Base-by-base conservation (phyloP, 257 asterid species). In the Nicotiana paniculata region DNA sequence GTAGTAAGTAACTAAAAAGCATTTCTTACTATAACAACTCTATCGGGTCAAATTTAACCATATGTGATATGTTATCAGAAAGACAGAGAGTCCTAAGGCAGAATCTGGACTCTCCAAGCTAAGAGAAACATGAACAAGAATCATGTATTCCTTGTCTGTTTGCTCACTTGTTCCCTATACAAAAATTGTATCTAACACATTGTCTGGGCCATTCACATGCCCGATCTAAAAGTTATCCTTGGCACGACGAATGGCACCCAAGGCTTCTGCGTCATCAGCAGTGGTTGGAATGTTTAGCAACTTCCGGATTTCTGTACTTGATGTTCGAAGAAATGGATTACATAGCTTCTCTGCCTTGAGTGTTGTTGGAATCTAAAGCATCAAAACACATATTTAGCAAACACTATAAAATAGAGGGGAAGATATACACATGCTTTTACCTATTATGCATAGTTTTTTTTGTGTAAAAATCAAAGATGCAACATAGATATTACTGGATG, bases 311-410 rank as follows among this genome's bases (percentile, higher is more conserved):
- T 96, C 98, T 83, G 55, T 35, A 79, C 97, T 91, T 76, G 96
- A 92, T 57, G 97, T 93, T 51, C 99, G 98, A 77, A 94, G 97
- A 85, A 96, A 96, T 1, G 99, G 99, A 85, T 96, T 96, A 48
- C 98, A 96, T 74, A 79, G 79, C 89, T 96, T 96, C 91, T 96
- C 99, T 83, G 64, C 89, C 64, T 85, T 87, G 26, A 96, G 87
- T 24, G 93, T 86, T 55, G 95, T 90, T 24, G 99, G 99, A 85
- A 96, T 91, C 99, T 96, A 83, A 82, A n/a, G 86, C 30, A 39
- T 18, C 39, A 30, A 5, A 39, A 48, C 1, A 39, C 66, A 63
- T 17, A 81, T 64, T 57, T 69, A 18, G 32, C 43, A 55, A 57
- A 54, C 32, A 63, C 18, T n/a, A 12, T 17, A 79, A 61, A 39